Conservation (phyloP, 2,329 filamentous ascomycete species). For the Phialophora chinensis region DNA sequence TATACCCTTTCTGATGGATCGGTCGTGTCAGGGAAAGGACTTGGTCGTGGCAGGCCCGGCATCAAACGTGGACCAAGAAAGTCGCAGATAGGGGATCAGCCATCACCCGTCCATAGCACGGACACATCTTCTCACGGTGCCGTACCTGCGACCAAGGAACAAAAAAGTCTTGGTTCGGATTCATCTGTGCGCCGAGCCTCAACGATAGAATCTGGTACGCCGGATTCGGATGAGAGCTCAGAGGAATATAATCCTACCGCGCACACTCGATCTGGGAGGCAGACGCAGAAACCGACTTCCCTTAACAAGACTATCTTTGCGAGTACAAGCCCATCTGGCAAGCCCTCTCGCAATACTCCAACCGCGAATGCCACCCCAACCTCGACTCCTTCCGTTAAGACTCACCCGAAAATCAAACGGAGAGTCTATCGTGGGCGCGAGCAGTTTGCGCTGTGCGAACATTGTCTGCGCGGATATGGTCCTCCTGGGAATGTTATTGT, state of each 20-base stretch:
- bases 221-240: slow-evolving; percentile 49
- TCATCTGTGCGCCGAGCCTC: slow-evolving; percentile 18
- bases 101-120: slow-evolving; percentile 10
- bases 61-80: slow-evolving; percentile 40
- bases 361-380: slow-evolving; percentile 27
- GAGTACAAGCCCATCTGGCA: slow-evolving; percentile 35
- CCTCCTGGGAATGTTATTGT: slow-evolving; percentile 79
- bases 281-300: slow-evolving; percentile 68
- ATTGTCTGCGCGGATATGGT: slow-evolving; percentile 74
- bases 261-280: slow-evolving; percentile 76
- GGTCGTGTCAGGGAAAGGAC: slow-evolving; percentile 39
- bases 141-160: slow-evolving; percentile 25
- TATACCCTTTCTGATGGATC: slow-evolving; percentile 36
- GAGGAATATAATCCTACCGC: slow-evolving; percentile 59
- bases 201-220: slow-evolving; percentile 25
- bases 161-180: slow-evolving; percentile 29
- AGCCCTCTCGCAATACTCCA: slow-evolving; percentile 22
- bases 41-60: slow-evolving; percentile 40
- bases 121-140: not conserved
- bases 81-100: slow-evolving; percentile 9
- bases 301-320: slow-evolving; percentile 59
- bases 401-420: slow-evolving; percentile 62
- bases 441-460: slow-evolving; percentile 65
- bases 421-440: slow-evolving; percentile 57
- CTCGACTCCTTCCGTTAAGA: slow-evolving; percentile 36